Percentiles rank a stretch among this genome's conserved stretches.
Evolutionary conservation across 139 green algal species (phyloP).

Genomic region (Zygnema cylindricum): DNA sequence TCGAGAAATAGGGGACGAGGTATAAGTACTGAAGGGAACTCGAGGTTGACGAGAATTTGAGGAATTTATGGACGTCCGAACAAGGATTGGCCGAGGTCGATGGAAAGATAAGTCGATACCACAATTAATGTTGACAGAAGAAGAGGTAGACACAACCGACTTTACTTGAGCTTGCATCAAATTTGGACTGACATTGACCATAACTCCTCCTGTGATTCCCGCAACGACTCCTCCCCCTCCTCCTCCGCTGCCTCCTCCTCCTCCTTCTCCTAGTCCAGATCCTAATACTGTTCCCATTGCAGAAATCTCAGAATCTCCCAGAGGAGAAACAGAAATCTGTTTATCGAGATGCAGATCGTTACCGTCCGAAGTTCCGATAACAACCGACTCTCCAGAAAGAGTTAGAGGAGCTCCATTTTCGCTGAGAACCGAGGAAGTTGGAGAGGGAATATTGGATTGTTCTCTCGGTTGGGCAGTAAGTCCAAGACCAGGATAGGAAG

Average conservation of each 20-base stretch:
- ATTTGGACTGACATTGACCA: too few species aligned
- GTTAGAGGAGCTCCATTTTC: neutral
- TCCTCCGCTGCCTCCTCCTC: too few species aligned
- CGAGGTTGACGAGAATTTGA: neutral
- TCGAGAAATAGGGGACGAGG: conserved; percentile 34
- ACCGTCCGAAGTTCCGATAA: neutral
- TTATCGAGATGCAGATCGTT: neutral
- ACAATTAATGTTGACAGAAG: too few species aligned
- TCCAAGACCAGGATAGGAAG: conserved; percentile 24
- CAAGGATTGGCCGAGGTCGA: neutral
- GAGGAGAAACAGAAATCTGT: too few species aligned
- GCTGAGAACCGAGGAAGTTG: conserved; percentile 1
- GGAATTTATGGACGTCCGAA: neutral
- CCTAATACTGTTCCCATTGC: too few species aligned
- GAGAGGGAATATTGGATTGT: conserved; percentile 13
- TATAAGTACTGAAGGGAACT: conserved; percentile 1
- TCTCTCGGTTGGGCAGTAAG: conserved; percentile 4
- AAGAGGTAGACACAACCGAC: neutral
- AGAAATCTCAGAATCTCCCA: too few species aligned
- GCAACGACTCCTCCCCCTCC: too few species aligned
- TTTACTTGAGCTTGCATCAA: neutral
- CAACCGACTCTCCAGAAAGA: neutral
- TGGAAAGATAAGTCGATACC: neutral
- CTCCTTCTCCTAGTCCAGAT: too few species aligned
- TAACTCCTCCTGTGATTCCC: too few species aligned